phyloP scores from a whole-genome alignment of 2,329 filamentous ascomycete species.

The Pestalotiopsis sp. region DNA sequence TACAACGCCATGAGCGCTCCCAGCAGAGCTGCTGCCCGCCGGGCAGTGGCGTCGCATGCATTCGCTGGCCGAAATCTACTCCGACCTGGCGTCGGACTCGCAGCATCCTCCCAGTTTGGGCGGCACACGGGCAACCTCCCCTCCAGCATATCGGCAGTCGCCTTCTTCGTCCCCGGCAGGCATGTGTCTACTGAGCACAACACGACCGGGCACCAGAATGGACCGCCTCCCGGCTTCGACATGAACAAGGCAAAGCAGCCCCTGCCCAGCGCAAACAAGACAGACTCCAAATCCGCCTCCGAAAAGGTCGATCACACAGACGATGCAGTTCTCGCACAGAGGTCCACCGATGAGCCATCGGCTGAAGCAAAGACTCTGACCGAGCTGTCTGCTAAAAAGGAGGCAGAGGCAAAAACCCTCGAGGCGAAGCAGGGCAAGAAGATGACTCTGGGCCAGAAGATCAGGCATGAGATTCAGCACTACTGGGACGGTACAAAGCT shows the following conservation, averaged over 20 bases:
- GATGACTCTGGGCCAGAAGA: constrained; percentile 84
- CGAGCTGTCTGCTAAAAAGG: constrained; percentile 67
- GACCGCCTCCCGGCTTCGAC: constrained; percentile 88
- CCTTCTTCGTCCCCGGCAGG: constrained; percentile 60
- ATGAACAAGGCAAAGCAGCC: constrained; percentile 88
- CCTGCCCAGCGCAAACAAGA: constrained; percentile 53
- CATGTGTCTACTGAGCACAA: constrained; percentile 63
- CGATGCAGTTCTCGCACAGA: constrained; percentile 29
- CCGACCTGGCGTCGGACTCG: constrained; percentile 48
- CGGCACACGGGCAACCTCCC: constrained; percentile 50
- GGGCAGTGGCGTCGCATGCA: constrained; percentile 56
- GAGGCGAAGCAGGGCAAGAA: constrained; percentile 82
- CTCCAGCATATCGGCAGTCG: constrained; percentile 52
- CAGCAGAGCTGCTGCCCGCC: constrained; percentile 56
- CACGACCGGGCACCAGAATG: constrained; percentile 53
- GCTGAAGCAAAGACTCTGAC: constrained; percentile 51
- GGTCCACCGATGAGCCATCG: constrained; percentile 32
- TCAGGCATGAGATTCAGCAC: constrained; percentile 91
- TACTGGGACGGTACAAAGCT: constrained; percentile 99
- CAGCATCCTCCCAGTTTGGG: constrained; percentile 46
- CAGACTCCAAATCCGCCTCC: constrained; percentile 36
- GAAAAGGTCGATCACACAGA: constrained; percentile 25
- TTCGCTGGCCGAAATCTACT: constrained; percentile 51
- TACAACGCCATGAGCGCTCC: constrained; percentile 42
- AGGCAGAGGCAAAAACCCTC: constrained; percentile 62